Evolutionary conservation across 305 asterid species (phyloP).

Genomic region (Nicotiana rustica): DNA sequence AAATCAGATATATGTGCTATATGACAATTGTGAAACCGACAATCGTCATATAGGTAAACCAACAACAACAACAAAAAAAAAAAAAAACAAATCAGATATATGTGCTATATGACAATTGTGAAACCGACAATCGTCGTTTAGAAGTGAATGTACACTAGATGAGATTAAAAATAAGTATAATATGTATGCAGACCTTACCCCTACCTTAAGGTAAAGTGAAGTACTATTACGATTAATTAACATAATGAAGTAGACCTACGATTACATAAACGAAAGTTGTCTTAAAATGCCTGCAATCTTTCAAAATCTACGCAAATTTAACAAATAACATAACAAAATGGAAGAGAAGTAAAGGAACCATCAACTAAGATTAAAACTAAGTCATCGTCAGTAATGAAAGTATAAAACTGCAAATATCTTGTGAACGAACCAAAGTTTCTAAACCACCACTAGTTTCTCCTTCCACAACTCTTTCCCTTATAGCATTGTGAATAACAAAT

Average conservation of each 20-base stretch:
- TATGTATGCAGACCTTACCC: too few relatives aligned
- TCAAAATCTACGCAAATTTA: not conserved
- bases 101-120: too few relatives aligned
- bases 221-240: not conserved
- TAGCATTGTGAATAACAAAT: not conserved
- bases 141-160: too few relatives aligned
- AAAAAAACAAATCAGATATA: too few relatives aligned
- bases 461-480: too few relatives aligned
- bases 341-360: not conserved
- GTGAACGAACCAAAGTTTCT: constrained; percentile 6
- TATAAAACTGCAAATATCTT: not conserved
- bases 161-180: not conserved
- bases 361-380: not conserved
- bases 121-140: too few relatives aligned
- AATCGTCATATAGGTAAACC: too few relatives aligned
- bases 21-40: too few relatives aligned
- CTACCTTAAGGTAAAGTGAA: too few relatives aligned
- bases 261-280: not conserved
- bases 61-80: too few relatives aligned
- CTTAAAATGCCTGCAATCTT: not conserved
- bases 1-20: too few relatives aligned
- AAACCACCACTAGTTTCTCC: not conserved
- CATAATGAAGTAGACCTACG: not conserved
- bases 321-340: not conserved
- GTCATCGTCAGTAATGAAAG: not conserved